Conservation (phyloP, 106 monocot species). For the Allium sativum region DNA sequence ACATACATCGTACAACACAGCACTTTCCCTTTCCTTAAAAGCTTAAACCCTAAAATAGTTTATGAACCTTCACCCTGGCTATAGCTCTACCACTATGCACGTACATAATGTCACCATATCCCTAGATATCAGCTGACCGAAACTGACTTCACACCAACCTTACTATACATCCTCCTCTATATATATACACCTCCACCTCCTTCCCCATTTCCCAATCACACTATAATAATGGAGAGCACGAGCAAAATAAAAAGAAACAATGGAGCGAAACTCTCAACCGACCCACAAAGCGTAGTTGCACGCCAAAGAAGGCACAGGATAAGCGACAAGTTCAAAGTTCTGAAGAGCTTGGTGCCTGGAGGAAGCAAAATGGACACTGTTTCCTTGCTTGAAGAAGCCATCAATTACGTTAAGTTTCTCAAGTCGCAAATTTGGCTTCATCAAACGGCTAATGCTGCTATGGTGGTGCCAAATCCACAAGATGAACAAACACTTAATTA, state of each 20-base stretch:
- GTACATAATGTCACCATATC: not conserved
- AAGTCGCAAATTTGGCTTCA: conserved; percentile 60
- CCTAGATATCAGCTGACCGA: conserved; percentile 17
- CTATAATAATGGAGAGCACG: not conserved
- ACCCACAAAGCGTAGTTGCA: conserved; percentile 80
- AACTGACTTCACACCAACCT: conserved; percentile 4
- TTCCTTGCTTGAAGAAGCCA: conserved; percentile 81
- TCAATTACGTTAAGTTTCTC: conserved; percentile 80
- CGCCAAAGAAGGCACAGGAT: conserved; percentile 64
- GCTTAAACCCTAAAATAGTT: conserved; percentile 4
- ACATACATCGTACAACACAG: not conserved
- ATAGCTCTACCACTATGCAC: conserved; percentile 6
- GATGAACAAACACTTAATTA: not conserved
- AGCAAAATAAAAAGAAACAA: conserved; percentile 8
- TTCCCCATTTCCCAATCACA: not conserved
- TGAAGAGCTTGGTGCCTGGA: conserved; percentile 70
- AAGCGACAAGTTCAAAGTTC: conserved; percentile 57
- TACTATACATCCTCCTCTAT: not conserved
- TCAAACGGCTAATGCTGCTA: conserved; percentile 11
- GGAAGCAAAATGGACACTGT: conserved; percentile 90
- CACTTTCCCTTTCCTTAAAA: not conserved
- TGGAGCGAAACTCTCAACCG: conserved; percentile 54
- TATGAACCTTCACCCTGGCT: conserved; percentile 15
- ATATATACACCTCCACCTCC: not conserved
- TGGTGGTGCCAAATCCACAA: not conserved